Conservation (phyloP, 768 basidiomycete genomes). For the Tricholoma matsutake region DNA sequence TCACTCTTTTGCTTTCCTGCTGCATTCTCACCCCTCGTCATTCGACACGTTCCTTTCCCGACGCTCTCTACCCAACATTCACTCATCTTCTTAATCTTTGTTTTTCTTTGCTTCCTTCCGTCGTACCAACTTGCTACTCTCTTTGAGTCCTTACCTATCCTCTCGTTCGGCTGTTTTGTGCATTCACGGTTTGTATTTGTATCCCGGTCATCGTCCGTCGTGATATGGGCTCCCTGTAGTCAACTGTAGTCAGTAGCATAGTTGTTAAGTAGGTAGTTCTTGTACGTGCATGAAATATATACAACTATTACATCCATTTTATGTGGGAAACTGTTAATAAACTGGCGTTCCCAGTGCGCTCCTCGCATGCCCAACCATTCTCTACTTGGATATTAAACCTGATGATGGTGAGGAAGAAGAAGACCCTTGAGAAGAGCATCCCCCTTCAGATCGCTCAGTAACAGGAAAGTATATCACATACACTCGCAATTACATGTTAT, state of each 20-base stretch:
- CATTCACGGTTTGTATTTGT: conserved; percentile 1
- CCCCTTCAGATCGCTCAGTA: neutral
- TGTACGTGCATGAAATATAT: neutral
- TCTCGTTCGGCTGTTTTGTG: neutral
- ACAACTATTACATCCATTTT: neutral
- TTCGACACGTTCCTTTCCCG: neutral
- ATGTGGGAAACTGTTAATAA: too few relatives aligned
- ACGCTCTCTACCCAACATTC: neutral
- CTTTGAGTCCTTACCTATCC: neutral
- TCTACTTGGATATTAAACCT: neutral
- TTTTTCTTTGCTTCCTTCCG: neutral
- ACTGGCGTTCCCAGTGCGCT: too few relatives aligned
- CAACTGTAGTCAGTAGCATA: neutral
- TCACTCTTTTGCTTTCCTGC: neutral
- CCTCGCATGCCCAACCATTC: neutral
- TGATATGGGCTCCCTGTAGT: neutral
- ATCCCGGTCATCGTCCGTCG: neutral
- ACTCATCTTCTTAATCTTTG: neutral
- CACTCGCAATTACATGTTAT: too few relatives aligned
- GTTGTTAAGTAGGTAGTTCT: neutral
- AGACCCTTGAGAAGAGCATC: neutral
- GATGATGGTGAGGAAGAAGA: neutral
- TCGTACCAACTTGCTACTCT: neutral
- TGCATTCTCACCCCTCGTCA: neutral
- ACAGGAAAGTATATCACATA: neutral